These are phyloP conservation scores for Pontederia paniculata DNA, from an alignment of 176 grass and related monocot species.

Conservation along the genomic window DNA sequence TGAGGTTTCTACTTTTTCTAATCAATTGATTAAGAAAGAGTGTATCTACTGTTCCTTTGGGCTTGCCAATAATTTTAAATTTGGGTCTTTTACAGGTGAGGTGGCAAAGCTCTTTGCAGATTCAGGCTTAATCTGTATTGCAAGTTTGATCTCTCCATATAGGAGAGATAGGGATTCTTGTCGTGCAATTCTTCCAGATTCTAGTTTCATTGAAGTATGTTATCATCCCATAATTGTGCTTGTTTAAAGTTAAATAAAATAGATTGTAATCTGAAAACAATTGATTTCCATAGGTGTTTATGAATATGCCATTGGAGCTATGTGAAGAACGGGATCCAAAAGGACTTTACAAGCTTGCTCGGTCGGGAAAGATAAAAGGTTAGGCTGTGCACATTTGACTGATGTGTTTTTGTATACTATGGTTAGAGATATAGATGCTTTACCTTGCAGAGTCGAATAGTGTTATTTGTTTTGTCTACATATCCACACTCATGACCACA, in stretches of 20 bases:
- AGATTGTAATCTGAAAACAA: neutral
- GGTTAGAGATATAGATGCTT: neutral
- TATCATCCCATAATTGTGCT: slow-evolving; percentile 3
- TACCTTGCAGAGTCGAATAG: neutral
- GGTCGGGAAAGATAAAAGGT: slow-evolving; percentile 95
- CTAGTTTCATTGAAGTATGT: slow-evolving; percentile 76
- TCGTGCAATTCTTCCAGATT: slow-evolving; percentile 60
- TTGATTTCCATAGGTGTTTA: slow-evolving; percentile 52
- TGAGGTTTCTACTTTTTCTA: too few relatives aligned
- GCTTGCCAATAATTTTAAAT: neutral
- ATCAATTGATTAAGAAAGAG: too few relatives aligned
- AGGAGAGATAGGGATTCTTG: slow-evolving; percentile 78
- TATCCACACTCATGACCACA: too few relatives aligned
- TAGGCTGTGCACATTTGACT: neutral
- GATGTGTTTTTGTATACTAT: neutral
- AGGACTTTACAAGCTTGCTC: slow-evolving; percentile 97
- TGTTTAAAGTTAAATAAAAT: neutral
- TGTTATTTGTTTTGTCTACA: neutral
- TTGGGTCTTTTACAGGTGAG: slow-evolving; percentile 45
- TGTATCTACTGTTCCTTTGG: too few relatives aligned
- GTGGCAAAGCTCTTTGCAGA: slow-evolving; percentile 88
- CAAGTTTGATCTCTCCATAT: slow-evolving; percentile 54
- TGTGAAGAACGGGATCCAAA: slow-evolving; percentile 93
- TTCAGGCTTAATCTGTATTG: slow-evolving; percentile 84
- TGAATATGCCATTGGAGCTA: slow-evolving; percentile 95